A percentile compares a stretch with the other conserved stretches of the same genome.
These are phyloP conservation scores for Apiotrichum brassicae DNA, from an alignment of 1,284 basidiomycete species.

Conservation along the genomic window DNA sequence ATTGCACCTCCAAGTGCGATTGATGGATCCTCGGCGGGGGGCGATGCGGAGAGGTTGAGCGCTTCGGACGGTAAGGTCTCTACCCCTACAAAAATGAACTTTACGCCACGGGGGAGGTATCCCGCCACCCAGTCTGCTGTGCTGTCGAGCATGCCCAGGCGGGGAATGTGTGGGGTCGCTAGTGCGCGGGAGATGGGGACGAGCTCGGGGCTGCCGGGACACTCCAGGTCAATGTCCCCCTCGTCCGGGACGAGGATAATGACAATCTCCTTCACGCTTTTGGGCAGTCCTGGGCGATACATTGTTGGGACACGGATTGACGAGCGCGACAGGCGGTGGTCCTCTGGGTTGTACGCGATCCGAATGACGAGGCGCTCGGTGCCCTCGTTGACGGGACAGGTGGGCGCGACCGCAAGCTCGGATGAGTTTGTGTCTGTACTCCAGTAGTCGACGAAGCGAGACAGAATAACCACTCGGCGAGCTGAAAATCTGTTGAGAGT, in stretches of 20 bases:
- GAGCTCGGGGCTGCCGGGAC: not conserved
- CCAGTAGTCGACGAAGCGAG: not conserved
- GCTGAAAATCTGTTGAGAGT: not conserved
- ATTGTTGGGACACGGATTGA: not conserved
- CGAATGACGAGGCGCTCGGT: not conserved
- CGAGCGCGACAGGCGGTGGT: not conserved
- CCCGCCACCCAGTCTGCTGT: slow-evolving; percentile 1
- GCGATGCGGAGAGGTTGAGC: not conserved
- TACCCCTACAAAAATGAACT: not conserved
- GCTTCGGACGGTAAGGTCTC: not conserved
- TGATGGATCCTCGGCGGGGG: not conserved
- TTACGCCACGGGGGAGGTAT: slow-evolving; percentile 1
- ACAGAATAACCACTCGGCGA: not conserved
- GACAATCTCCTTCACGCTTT: not conserved
- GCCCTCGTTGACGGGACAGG: not conserved
- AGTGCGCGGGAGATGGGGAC: not conserved
- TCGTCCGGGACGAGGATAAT: not conserved
- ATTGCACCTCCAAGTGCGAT: not conserved
- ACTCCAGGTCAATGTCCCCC: no score
- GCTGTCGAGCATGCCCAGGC: slow-evolving; percentile 1
- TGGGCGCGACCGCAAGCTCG: not conserved
- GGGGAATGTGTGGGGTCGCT: not conserved
- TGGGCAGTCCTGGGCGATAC: not conserved
- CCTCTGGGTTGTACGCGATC: not conserved
- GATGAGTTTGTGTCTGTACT: not conserved